Base-by-base conservation (phyloP, 83 land plant genomes). In the Picea mariana region DNA sequence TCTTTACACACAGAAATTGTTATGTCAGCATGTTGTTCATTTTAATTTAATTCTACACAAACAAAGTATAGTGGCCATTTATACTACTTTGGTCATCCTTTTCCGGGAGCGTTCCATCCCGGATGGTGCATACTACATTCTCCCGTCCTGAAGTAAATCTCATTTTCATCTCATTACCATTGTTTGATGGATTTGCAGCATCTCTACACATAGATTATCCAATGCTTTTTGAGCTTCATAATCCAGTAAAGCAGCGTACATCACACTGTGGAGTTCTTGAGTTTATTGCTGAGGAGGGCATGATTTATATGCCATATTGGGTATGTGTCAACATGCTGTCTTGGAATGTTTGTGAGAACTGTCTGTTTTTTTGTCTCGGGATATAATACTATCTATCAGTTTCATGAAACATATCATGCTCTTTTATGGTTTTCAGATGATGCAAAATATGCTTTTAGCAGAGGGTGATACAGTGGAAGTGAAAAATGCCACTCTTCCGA, bases 211-310 rank as follows among this genome's bases (percentile, higher is more conserved):
- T 98, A 79, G 99, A 98, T 78, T 98, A 98, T 84, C 99, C 99
- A 59, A 98, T 98, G 99, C 84, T 98, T 75, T 96, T 98, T 90
- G 99, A 98, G 82, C 89, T 98, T 21, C 90, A 82, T 23, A 98
- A 98, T 85, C 84, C 86, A 72, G 85, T 89, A 68, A 84, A 91
- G 16, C 85, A 86, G 42, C 91, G 99, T 21, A 89, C 89, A 49
- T 92, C 99, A 5, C 99, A 98, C 67, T 98, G 99, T 89, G 99
- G 99, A 55, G 99, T 97, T 8, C 91, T 98, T 64, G 99, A 98
- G 87, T 98, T 98, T 81, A 90, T 95, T 87, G 99, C 96, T 23
- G 99, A 98, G 80, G 99, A 97, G 83, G 99, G 99, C 85, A 95
- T 97, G 95, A 95, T 97, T 62, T 93, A 93, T 82, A 91, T 97